phyloP scores from a whole-genome alignment of 1,284 basidiomycete genomes.

The Uromyces viciae-fabae region DNA sequence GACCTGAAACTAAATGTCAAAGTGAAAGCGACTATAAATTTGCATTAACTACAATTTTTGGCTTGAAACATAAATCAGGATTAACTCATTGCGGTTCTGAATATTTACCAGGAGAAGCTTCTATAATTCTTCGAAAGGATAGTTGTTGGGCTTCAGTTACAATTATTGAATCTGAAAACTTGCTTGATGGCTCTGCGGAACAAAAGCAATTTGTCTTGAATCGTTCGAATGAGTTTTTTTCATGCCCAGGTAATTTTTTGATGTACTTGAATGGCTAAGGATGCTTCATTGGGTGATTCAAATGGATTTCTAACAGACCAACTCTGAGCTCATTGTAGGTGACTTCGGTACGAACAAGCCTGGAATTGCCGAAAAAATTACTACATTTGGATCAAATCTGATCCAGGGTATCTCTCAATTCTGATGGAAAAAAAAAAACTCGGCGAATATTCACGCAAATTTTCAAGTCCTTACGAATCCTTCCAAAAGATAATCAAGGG shows the following conservation, averaged over 20 bases:
- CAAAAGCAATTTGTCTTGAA: background rate
- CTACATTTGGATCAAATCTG: too few species aligned
- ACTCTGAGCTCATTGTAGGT: too few species aligned
- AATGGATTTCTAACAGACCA: too few species aligned
- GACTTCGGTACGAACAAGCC: too few species aligned
- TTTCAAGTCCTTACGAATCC: too few species aligned
- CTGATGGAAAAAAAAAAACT: too few species aligned
- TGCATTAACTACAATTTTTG: constrained; percentile 18
- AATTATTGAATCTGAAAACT: background rate
- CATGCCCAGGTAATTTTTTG: constrained; percentile 1
- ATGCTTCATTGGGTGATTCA: too few species aligned
- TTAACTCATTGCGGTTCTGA: constrained; percentile 15
- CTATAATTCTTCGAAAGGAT: background rate
- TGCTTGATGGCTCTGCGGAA: background rate
- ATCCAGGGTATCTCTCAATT: too few species aligned
- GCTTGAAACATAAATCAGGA: background rate
- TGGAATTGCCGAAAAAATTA: too few species aligned
- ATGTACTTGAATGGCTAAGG: too few species aligned
- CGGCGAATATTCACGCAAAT: too few species aligned
- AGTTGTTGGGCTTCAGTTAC: constrained; percentile 39
- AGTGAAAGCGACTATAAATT: constrained; percentile 20
- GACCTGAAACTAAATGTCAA: constrained; percentile 2
- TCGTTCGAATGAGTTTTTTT: background rate
- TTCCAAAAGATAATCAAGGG: too few species aligned
- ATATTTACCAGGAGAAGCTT: background rate